Evolutionary conservation across 2,329 filamentous ascomycete species (phyloP).

Genomic region (Paracoccidioides brasiliensis): DNA sequence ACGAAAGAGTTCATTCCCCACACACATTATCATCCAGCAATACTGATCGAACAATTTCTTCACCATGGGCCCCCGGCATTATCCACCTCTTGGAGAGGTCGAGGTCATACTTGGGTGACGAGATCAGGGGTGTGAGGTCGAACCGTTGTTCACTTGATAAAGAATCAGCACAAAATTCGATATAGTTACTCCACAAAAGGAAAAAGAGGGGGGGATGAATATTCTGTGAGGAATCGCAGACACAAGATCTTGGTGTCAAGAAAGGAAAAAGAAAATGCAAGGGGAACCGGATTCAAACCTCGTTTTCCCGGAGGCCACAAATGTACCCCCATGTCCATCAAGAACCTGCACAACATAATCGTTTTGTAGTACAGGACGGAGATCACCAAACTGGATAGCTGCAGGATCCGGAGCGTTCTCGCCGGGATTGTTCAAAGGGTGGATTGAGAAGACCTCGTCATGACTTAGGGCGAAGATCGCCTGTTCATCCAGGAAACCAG

Average conservation of each 20-base stretch:
- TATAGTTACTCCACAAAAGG: neutral
- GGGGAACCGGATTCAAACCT: conserved; percentile 25
- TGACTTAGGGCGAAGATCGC: conserved; percentile 48
- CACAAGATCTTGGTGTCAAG: neutral
- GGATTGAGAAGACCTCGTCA: conserved; percentile 48
- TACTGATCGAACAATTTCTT: conserved; percentile 36
- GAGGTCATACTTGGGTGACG: conserved; percentile 26
- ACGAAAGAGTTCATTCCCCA: neutral
- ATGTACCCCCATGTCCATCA: conserved; percentile 29
- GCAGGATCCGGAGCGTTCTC: conserved; percentile 34
- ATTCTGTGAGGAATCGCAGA: neutral
- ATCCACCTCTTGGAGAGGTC: conserved; percentile 29
- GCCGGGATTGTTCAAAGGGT: conserved; percentile 39
- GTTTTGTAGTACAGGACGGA: conserved; percentile 41
- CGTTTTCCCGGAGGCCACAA: conserved; percentile 38
- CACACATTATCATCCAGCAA: conserved; percentile 33
- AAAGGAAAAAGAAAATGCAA: conserved; percentile 1
- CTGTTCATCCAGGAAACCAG: conserved; percentile 42
- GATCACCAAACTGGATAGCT: conserved; percentile 41
- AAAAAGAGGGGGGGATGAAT: neutral
- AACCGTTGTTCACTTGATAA: conserved; percentile 25
- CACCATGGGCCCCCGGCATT: conserved; percentile 35
- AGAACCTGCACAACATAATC: conserved; percentile 48
- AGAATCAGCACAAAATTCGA: neutral
- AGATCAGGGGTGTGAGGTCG: conserved; percentile 30